These are phyloP conservation scores for Emericellopsis terricola DNA, from an alignment of 495 filamentous ascomycete species.

Conservation along the genomic window DNA sequence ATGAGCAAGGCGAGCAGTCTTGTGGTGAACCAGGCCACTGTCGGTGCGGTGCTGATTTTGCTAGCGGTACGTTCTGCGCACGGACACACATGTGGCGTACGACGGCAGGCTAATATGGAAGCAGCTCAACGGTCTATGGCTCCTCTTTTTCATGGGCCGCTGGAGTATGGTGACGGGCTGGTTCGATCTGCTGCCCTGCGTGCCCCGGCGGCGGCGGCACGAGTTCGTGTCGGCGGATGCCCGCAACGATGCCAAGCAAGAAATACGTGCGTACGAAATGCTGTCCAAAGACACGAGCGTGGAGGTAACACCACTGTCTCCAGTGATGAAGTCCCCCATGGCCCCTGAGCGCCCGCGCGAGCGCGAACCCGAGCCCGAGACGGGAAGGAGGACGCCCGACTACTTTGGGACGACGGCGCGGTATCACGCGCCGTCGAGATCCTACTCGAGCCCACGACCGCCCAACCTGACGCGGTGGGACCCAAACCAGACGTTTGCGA, in stretches of 20 bases:
- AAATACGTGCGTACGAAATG: conserved; percentile 70
- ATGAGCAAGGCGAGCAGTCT: conserved; percentile 33
- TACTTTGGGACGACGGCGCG: conserved; percentile 27
- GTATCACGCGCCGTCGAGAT: conserved; percentile 26
- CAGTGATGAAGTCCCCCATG: conserved; percentile 16
- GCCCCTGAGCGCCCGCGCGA: no score
- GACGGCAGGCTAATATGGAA: conserved; percentile 1
- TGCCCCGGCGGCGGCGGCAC: conserved; percentile 23
- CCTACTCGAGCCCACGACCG: conserved; percentile 27
- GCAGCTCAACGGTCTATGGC: conserved; percentile 71
- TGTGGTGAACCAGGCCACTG: conserved; percentile 53
- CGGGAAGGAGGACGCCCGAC: conserved; percentile 25
- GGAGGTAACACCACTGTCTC: conserved; percentile 27
- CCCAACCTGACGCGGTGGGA: conserved; percentile 20
- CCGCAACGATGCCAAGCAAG: conserved; percentile 36
- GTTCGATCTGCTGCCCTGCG: conserved; percentile 41
- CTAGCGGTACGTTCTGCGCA: conserved; percentile 40
- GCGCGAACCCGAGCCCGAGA: no score
- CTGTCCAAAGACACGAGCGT: conserved; percentile 36
- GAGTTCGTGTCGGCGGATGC: conserved; percentile 89
- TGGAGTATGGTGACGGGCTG: conserved; percentile 72
- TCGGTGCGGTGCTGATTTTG: conserved; percentile 66
- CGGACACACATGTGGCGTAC: neutral
- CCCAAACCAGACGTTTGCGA: conserved; percentile 15
- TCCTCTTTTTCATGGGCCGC: conserved; percentile 61